Conservation (phyloP, 371 early-diverging fungal species). For the Actinomucor elegans region DNA sequence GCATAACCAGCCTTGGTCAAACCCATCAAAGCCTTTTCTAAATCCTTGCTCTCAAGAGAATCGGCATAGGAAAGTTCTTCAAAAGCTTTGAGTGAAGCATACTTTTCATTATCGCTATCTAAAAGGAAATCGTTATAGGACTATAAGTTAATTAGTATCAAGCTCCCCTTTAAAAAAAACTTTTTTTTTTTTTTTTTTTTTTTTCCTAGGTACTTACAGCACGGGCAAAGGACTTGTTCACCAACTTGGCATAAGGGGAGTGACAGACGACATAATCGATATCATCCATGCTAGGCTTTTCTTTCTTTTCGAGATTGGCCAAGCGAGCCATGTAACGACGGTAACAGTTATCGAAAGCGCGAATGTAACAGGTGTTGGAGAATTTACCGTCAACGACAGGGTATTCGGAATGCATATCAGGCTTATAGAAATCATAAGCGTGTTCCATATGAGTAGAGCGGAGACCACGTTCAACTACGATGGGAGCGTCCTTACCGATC, state of each 20-base stretch:
- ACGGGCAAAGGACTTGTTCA: constrained; percentile 92
- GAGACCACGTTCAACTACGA: constrained; percentile 89
- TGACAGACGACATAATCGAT: constrained; percentile 92
- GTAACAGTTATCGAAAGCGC: constrained; percentile 90
- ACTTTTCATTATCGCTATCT: constrained; percentile 68
- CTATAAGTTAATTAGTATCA: constrained; percentile 15
- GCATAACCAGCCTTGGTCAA: constrained; percentile 72
- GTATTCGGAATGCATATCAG: constrained; percentile 93
- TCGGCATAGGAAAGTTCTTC: constrained; percentile 61
- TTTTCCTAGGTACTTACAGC: constrained; percentile 38
- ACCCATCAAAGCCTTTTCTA: constrained; percentile 89
- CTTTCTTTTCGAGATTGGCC: constrained; percentile 43
- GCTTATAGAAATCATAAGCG: constrained; percentile 98
- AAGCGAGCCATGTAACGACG: constrained; percentile 79
- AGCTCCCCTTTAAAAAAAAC: neutral
- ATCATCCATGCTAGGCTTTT: constrained; percentile 62
- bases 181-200: too few relatives aligned
- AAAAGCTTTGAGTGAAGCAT: constrained; percentile 61
- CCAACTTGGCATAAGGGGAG: constrained; percentile 95
- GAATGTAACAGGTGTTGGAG: constrained; percentile 90
- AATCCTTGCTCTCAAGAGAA: constrained; percentile 81
- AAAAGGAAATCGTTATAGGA: constrained; percentile 86
- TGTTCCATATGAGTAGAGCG: constrained; percentile 95
- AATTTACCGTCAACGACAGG: constrained; percentile 95
- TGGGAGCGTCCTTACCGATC: constrained; percentile 92